Conservation (phyloP, 495 filamentous ascomycete species). For the Choiromyces venosus region DNA sequence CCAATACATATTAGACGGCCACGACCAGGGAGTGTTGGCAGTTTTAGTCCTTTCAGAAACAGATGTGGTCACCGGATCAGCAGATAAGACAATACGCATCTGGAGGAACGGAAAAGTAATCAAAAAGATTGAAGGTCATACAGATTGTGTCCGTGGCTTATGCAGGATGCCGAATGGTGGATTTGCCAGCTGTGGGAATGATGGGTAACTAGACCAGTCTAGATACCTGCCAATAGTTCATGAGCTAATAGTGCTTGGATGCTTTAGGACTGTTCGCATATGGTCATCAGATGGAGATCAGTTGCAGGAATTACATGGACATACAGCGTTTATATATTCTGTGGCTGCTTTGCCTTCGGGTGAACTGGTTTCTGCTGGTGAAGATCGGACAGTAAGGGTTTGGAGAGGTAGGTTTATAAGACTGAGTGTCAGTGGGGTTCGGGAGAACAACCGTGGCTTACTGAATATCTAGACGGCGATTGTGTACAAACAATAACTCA, state of each 20-base stretch:
- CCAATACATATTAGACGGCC: slow-evolving; percentile 63
- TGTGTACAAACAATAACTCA: slow-evolving; percentile 96
- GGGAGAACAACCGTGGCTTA: neutral
- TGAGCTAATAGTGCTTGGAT: slow-evolving; percentile 19
- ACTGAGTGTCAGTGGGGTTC: neutral
- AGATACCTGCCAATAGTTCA: neutral
- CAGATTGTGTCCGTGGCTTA: slow-evolving; percentile 77
- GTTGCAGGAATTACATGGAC: slow-evolving; percentile 70
- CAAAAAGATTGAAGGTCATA: slow-evolving; percentile 62
- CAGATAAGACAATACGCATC: slow-evolving; percentile 80
- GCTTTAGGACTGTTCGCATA: slow-evolving; percentile 55
- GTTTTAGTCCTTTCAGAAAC: slow-evolving; percentile 76
- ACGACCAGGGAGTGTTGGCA: slow-evolving; percentile 80
- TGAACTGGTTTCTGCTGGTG: slow-evolving; percentile 83
- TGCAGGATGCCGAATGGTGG: slow-evolving; percentile 66
- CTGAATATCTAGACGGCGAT: slow-evolving; percentile 43
- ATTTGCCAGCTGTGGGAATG: slow-evolving; percentile 42
- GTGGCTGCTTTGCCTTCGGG: slow-evolving; percentile 70
- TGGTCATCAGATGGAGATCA: slow-evolving; percentile 72
- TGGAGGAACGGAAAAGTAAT: slow-evolving; percentile 66
- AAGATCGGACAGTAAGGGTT: slow-evolving; percentile 84
- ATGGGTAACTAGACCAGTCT: slow-evolving; percentile 26
- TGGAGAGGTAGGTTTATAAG: slow-evolving; percentile 59
- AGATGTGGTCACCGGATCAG: slow-evolving; percentile 83
- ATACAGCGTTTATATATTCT: slow-evolving; percentile 94